Base-by-base conservation (phyloP, 2,329 filamentous ascomycete genomes). In the Drechmeria coniospora region DNA sequence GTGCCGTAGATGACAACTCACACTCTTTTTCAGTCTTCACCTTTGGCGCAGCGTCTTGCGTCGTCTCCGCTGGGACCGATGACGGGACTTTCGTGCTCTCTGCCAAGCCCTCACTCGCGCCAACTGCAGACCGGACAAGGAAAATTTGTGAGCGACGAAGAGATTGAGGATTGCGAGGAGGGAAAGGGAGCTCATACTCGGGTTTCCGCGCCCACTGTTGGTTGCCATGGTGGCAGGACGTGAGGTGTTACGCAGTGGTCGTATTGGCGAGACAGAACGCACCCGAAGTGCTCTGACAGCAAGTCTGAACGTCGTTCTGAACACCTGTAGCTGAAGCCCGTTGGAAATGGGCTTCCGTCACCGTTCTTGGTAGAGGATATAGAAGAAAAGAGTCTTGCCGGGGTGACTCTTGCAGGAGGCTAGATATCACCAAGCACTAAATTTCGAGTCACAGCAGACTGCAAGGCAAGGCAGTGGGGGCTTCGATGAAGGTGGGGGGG, bases 151-250 rank as follows among this genome's bases (percentile, higher is more conserved):
- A 50, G 37, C 32, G n/a, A 22, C 11, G 9, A 17, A 5, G 6
- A 11, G 20, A 11, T 6, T 5, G 12, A 11, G 4, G 9, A 20
- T 20, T 5, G 5, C 20, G 20, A 11, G 10, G 10, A 5, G n/a
- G 5, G 24, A 18, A 14, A 5, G 15, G 14, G 6, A 15, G 14
- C 8, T 30, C 49, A 29, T 41, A 54, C 51, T 48, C 29, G 44
- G 47, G 36, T 44, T 63, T 41, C 58, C 58, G 45, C 56, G 55
- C 31, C 55, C 62, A 42, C 61, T 61, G 50, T 73, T 69, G 36
- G 63, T 65, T 43, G 69, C 68, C 69, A 74, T 74, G 45, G 52
- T 63, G 45, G 57, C 53, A n/a, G n/a, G n/a, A 50, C 53, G 56
- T 48, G 52, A 49, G 41, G 45, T 49, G 23, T 43, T 30, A 20